A percentile compares a stretch with the other conserved stretches of the same genome.
Evolutionary conservation across 2,329 filamentous ascomycete genomes (phyloP).

Genomic region (Pseudogymnoascus sp.): DNA sequence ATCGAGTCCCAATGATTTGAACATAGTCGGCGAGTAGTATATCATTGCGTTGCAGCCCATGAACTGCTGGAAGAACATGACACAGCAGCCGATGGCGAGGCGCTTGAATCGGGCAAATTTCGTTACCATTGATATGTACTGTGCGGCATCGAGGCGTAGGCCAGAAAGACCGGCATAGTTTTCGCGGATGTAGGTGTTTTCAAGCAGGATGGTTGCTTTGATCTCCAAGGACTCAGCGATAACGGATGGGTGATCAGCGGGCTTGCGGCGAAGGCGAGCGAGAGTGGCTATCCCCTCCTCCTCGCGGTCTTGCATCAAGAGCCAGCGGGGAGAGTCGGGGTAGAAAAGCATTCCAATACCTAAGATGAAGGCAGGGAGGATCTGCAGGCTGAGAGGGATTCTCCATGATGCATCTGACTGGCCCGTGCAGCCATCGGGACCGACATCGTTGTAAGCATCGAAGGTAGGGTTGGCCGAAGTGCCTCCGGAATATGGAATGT

Average conservation of each 20-base stretch:
- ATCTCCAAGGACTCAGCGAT: constrained; percentile 54
- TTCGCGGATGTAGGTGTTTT: constrained; percentile 46
- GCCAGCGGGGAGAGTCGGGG: constrained; percentile 54
- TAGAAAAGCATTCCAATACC: constrained; percentile 53
- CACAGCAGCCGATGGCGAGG: constrained; percentile 20
- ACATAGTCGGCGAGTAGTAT: constrained; percentile 42
- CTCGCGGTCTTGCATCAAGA: constrained; percentile 50
- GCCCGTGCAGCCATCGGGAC: constrained; percentile 21
- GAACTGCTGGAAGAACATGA: constrained; percentile 33
- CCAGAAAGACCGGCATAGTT: constrained; percentile 38
- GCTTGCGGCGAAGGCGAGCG: constrained; percentile 43
- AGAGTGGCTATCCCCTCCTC: constrained; percentile 46
- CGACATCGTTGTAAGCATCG: constrained; percentile 21
- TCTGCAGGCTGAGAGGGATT: constrained; percentile 49
- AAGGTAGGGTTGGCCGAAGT: constrained; percentile 17
- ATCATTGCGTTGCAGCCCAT: constrained; percentile 26
- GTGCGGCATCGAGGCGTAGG: constrained; percentile 16
- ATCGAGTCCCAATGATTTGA: constrained; percentile 38
- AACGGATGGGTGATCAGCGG: constrained; percentile 43
- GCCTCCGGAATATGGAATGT: constrained; percentile 22
- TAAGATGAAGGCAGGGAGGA: constrained; percentile 48
- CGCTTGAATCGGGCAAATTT: constrained; percentile 21
- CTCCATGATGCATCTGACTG: constrained; percentile 47
- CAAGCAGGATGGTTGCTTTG: constrained; percentile 51
- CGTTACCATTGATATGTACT: constrained; percentile 20